Base-by-base conservation (phyloP, 768 basidiomycete species). In the Serendipita sp. region DNA sequence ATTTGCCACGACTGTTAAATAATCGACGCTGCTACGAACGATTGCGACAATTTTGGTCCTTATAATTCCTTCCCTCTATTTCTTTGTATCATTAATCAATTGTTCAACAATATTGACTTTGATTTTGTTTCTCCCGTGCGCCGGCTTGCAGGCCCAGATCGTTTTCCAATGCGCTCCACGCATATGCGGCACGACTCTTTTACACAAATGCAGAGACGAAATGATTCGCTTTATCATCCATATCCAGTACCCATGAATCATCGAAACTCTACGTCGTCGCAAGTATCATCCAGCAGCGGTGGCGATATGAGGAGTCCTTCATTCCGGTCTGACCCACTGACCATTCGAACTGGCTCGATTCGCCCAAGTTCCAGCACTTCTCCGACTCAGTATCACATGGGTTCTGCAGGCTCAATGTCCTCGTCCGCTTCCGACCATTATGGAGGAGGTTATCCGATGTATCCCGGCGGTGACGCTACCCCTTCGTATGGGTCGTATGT, bases 31-130 rank as follows among this genome's bases (percentile, higher is more conserved):
- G 18, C 48, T 18, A 41, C 41, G 41, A 41, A 41, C 41, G 41
- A 5, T 52, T 52, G 18, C 18, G 1, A 52, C 18, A 52, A 18
- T 8, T 23, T 23, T 23, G 23, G 32, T 23, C 56, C 56, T 8
- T 38, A 60, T 60, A 60, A 60, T 60, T n/a, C 28, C 56, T 32
- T 60, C 56, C 56, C 16, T 28, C 56, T 38, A 32, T 36, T 60
- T 60, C 10, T 35, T 60, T 60, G 56, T 60, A 60, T 60, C 28
- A 10, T 60, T 60, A 60, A 60, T 60, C 35, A 23, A 30, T 10
- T 60, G 56, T 60, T 60, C 16, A 34, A n/a, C 36, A 34, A 60
- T 32, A 36, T 60, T 38, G 56, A 34, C 56, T n/a, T 60, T 30
- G 16, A 38, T 38, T 38, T 41, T 41, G 5, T 41, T 5, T 5